Evolutionary conservation across 306 rosid species (phyloP), one percentile per base, ranked within the genome.

Genomic region (Castanospermum australe): DNA sequence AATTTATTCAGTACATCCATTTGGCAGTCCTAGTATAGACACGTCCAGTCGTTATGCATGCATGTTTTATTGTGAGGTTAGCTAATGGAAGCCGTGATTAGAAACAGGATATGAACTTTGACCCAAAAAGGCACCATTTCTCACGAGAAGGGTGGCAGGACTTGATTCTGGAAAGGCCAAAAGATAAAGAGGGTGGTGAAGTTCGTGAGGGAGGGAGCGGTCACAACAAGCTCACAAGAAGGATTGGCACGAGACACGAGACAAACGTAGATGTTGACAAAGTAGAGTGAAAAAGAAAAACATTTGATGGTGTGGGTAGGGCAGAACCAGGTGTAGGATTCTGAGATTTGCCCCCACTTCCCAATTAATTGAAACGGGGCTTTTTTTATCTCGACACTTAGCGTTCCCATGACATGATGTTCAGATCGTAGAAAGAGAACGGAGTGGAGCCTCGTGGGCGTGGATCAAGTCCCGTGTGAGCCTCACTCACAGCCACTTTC

Each of bases 381-480:
- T n/a, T n/a, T n/a, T n/a, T n/a, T 54, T n/a, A 66, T 20, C 39
- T 77, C 41, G 20, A 48, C 70, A 72, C 50, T 33, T 45, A n/a
- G 45, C 11, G 47, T 38, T 71, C 18, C n/a, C 61, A 82, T 24
- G 41, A 52, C 39, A 15, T 3, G 69, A 75, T 17, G 50, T 21
- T 51, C 57, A 65, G 24, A 48, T 25, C 55, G 25, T 41, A 51
- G 76, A 75, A 69, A 87, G 78, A 69, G 77, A 80, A 80, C 80
- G 39, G 36, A 73, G 77, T 72, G 50, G 59, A 61, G 28, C 64
- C 73, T 79, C 17, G 42, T 76, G 74, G 61, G 30, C 6, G 59
- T 69, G 84, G 84, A 25, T 15, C 28, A 47, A 47, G 67, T 41
- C 41, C 69, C 85, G 81, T 80, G 87, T 90, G 92, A 88, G 81